phyloP scores from a whole-genome alignment of 768 basidiomycete genomes.

The Serendipita sp. region DNA sequence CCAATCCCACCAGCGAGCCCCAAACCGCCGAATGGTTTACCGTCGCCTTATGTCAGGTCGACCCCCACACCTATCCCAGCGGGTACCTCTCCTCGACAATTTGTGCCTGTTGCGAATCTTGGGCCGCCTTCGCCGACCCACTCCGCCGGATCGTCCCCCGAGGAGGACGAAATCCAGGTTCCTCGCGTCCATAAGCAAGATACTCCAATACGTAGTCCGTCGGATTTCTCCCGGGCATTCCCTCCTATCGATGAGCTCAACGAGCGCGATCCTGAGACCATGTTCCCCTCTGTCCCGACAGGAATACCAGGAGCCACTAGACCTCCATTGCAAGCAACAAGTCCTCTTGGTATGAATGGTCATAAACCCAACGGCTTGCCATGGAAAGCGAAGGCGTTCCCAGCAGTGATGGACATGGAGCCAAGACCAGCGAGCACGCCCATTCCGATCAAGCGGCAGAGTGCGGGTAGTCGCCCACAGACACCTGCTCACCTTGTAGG shows the following conservation, averaged over 20 bases:
- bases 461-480: conserved; percentile 45
- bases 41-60: neutral
- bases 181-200: conserved; percentile 3
- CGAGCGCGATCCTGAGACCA: conserved; percentile 7
- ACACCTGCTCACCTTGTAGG: conserved; percentile 23
- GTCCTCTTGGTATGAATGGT: conserved; percentile 19
- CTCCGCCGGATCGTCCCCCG: conserved; percentile 48
- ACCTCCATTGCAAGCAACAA: conserved; percentile 27
- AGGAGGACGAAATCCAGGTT: conserved; percentile 2
- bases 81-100: conserved; percentile 38
- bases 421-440: conserved; percentile 58
- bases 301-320: neutral
- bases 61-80: conserved; percentile 19
- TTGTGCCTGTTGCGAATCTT: conserved; percentile 54
- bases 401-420: conserved; percentile 24
- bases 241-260: conserved; percentile 37
- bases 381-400: conserved; percentile 1
- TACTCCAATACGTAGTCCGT: conserved; percentile 12
- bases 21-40: neutral
- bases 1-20: conserved; percentile 4
- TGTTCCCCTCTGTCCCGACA: conserved; percentile 5
- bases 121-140: conserved; percentile 65
- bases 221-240: conserved; percentile 50
- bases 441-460: conserved; percentile 38
- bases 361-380: conserved; percentile 28